phyloP scores from a whole-genome alignment of 2,329 filamentous ascomycete genomes.

The Arthroderma sp. region DNA sequence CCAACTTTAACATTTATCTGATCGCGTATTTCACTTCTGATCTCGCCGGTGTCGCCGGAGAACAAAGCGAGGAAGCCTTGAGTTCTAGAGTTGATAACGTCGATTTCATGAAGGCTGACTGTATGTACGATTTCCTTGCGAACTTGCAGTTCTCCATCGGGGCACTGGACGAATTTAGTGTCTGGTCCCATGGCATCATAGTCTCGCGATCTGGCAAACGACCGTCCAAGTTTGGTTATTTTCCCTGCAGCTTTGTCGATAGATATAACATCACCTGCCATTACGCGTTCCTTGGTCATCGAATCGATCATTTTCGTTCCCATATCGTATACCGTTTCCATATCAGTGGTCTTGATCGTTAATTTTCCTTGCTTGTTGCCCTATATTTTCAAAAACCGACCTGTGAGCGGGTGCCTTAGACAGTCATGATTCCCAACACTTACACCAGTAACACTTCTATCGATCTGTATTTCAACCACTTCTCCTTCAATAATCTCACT shows the following conservation, averaged over 20 bases:
- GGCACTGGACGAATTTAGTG: slow-evolving; percentile 95
- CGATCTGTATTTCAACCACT: slow-evolving; percentile 96
- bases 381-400: slow-evolving; percentile 21
- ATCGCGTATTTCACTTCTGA: slow-evolving; percentile 88
- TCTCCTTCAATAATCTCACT: slow-evolving; percentile 99
- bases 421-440: slow-evolving; percentile 10
- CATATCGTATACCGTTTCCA: slow-evolving; percentile 99
- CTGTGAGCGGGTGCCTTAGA: not conserved
- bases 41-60: slow-evolving; percentile 95
- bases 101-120: slow-evolving; percentile 92
- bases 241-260: slow-evolving; percentile 98
- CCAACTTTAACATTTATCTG: slow-evolving; percentile 99
- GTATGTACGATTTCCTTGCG: slow-evolving; percentile 96
- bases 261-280: slow-evolving; percentile 95
- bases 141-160: slow-evolving; percentile 93
- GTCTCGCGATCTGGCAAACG: slow-evolving; percentile 86
- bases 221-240: slow-evolving; percentile 91
- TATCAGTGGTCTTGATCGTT: slow-evolving; percentile 98
- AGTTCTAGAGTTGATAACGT: slow-evolving; percentile 98
- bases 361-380: slow-evolving; percentile 97
- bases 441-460: slow-evolving; percentile 83
- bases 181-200: slow-evolving; percentile 99
- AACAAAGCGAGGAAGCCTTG: slow-evolving; percentile 96
- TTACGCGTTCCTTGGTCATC: slow-evolving; percentile 98
- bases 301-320: slow-evolving; percentile 99